These are phyloP conservation scores for Adansonia rubrostipa DNA, from an alignment of 441 rosid species.

Conservation along the genomic window DNA sequence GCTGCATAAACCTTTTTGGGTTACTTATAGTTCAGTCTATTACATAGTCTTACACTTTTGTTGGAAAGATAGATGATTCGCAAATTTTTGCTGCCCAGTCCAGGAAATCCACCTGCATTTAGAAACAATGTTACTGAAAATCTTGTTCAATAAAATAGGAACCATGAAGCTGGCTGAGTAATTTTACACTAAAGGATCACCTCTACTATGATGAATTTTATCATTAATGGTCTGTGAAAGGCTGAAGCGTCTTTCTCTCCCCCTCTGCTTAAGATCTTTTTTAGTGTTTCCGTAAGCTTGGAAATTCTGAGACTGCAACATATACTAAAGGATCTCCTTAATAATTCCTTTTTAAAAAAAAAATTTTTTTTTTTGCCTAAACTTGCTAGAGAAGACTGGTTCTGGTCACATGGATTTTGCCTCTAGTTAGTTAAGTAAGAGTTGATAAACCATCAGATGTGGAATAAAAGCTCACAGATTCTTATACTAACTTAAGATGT, in stretches of 20 bases:
- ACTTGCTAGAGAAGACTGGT: neutral
- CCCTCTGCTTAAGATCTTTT: neutral
- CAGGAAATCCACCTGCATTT: neutral
- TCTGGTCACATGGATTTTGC: neutral
- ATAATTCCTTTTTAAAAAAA: too few relatives aligned
- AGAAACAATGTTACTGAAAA: neutral
- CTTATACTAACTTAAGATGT: neutral
- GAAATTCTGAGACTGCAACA: neutral
- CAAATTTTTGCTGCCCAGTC: neutral
- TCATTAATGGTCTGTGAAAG: neutral
- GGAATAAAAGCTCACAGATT: neutral
- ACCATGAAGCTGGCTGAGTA: neutral
- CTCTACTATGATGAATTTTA: neutral
- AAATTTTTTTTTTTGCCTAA: neutral
- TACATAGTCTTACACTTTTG: neutral
- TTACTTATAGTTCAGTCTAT: neutral
- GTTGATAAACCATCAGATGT: neutral
- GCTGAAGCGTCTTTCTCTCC: neutral
- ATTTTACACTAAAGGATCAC: neutral
- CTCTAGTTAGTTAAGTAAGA: neutral
- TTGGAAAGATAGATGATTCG: neutral
- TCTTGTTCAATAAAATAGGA: neutral
- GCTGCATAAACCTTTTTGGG: neutral
- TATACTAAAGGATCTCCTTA: neutral
- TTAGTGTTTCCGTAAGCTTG: neutral